Percentiles rank a stretch among this genome's conserved stretches.
Evolutionary conservation across 2,329 filamentous ascomycete species (phyloP).

Genomic region (Pseudogymnoascus sp.): DNA sequence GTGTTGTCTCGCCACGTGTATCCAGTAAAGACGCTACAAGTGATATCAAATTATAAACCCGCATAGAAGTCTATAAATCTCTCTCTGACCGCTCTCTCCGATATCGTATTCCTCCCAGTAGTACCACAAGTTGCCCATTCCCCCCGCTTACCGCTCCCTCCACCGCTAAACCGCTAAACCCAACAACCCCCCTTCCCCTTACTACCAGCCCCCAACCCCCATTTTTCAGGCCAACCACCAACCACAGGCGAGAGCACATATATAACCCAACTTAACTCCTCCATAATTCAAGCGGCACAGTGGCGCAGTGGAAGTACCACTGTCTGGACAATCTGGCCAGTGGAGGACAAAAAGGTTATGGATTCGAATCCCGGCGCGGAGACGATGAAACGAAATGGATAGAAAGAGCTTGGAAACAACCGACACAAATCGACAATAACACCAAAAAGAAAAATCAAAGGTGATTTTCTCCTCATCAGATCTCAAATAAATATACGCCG

Average conservation of each 20-base stretch:
- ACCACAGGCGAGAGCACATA: neutral
- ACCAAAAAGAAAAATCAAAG: neutral
- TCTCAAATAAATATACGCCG: neutral
- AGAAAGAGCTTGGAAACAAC: neutral
- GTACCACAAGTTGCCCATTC: too few species aligned
- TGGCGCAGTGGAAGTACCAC: constrained; percentile 1
- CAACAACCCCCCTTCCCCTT: neutral
- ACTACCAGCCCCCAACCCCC: neutral
- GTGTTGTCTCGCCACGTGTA: constrained; percentile 2
- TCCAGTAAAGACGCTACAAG: neutral
- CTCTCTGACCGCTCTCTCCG: neutral
- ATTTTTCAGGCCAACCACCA: neutral
- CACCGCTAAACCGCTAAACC: neutral
- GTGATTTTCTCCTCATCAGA: neutral
- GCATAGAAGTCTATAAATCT: neutral
- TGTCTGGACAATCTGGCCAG: constrained; percentile 3
- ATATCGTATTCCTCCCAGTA: neutral
- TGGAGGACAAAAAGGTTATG: neutral
- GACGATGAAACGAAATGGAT: neutral
- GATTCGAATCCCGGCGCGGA: neutral
- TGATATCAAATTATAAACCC: neutral
- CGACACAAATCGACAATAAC: neutral
- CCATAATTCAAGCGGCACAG: neutral
- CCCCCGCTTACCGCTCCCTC: neutral
- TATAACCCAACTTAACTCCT: neutral